A percentile compares a stretch with the other conserved stretches of the same genome.
Evolutionary conservation across 2,329 filamentous ascomycete genomes (phyloP).

Genomic region (Juglanconis sp.): DNA sequence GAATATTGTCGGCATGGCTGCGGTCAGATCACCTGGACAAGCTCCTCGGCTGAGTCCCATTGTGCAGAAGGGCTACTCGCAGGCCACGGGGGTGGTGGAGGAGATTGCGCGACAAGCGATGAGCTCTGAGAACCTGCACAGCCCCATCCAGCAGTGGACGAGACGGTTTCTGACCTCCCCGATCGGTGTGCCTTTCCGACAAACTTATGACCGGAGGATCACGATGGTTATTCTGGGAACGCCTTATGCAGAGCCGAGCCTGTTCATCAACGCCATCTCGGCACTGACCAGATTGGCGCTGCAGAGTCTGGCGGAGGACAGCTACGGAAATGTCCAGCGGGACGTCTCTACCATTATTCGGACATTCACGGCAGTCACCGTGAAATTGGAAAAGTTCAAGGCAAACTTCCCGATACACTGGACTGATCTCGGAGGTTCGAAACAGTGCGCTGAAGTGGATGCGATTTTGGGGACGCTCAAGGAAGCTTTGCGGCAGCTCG

Average conservation of each 20-base stretch:
- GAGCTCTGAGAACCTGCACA: constrained; percentile 45
- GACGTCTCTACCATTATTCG: constrained; percentile 74
- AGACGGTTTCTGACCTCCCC: constrained; percentile 47
- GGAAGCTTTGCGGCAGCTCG: constrained; percentile 60
- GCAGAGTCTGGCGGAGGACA: constrained; percentile 74
- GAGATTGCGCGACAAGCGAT: constrained; percentile 54
- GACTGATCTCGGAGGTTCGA: constrained; percentile 66
- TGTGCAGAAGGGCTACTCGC: constrained; percentile 47
- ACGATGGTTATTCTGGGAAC: constrained; percentile 67
- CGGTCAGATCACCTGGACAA: constrained; percentile 45
- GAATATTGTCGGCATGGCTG: constrained; percentile 39
- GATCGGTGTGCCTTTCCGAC: constrained; percentile 66
- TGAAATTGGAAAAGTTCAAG: constrained; percentile 67
- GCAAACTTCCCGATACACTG: constrained; percentile 63
- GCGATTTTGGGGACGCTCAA: constrained; percentile 64
- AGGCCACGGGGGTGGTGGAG: constrained; percentile 46
- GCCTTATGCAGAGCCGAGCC: constrained; percentile 66
- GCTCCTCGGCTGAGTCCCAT: constrained; percentile 48
- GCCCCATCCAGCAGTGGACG: constrained; percentile 46
- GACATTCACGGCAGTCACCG: constrained; percentile 66
- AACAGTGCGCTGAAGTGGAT: constrained; percentile 65
- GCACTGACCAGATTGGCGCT: constrained; percentile 68
- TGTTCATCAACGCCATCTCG: constrained; percentile 70
- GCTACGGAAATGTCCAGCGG: constrained; percentile 79
- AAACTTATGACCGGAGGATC: constrained; percentile 64